Evolutionary conservation across 495 filamentous ascomycete genomes (phyloP).

Genomic region (Poronia punctata): DNA sequence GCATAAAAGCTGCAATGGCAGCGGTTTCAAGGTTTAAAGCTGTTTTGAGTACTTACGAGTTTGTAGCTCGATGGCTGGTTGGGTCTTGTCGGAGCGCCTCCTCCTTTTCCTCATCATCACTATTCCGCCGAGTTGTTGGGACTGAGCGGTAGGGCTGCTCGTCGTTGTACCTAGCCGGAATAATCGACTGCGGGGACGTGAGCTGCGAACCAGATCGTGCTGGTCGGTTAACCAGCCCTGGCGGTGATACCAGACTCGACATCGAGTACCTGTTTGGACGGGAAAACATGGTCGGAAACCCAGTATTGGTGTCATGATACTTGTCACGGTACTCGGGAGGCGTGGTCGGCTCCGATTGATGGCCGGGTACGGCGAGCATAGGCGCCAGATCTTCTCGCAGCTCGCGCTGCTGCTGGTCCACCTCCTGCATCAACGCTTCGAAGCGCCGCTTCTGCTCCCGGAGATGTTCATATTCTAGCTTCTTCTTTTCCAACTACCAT

Average conservation of each 20-base stretch:
- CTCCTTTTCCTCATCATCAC: conserved; percentile 69
- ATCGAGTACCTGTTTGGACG: conserved; percentile 77
- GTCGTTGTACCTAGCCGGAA: conserved; percentile 44
- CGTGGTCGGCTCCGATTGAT: conserved; percentile 89
- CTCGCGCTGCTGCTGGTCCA: conserved; percentile 74
- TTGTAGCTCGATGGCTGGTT: conserved; percentile 59
- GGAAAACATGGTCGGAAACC: conserved; percentile 65
- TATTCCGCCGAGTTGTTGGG: conserved; percentile 77
- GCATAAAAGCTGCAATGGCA: conserved; percentile 2
- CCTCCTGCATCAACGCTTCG: conserved; percentile 77
- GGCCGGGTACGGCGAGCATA: conserved; percentile 43
- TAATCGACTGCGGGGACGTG: conserved; percentile 51
- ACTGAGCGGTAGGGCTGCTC: conserved; percentile 74
- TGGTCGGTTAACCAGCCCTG: conserved; percentile 66
- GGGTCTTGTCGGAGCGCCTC: conserved; percentile 56
- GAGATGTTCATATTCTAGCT: conserved; percentile 76
- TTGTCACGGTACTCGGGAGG: conserved; percentile 98
- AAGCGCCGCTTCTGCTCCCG: conserved; percentile 78
- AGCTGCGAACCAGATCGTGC: conserved; percentile 66
- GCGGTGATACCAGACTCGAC: conserved; percentile 72
- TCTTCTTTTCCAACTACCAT: conserved; percentile 82
- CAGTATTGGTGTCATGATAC: conserved; percentile 60
- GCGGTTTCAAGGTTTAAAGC: too few relatives aligned
- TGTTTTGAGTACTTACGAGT: conserved; percentile 48
- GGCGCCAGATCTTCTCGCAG: conserved; percentile 69